A percentile compares a stretch with the other conserved stretches of the same genome.
Conservation (phyloP, 2,329 filamentous ascomycete species). For the Penicillium glabrum region DNA sequence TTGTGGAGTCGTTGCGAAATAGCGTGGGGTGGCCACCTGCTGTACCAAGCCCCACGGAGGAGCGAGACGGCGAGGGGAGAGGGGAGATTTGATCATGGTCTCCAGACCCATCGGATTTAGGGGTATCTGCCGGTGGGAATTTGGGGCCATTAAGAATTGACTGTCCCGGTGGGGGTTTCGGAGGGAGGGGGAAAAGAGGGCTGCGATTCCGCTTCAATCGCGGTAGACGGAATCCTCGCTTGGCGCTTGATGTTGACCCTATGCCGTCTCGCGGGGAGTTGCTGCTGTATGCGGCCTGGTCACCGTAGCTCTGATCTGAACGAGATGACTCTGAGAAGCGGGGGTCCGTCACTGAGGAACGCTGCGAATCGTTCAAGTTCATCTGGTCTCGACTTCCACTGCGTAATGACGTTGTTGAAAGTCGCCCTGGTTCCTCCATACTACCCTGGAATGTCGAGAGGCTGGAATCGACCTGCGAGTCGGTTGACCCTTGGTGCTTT, state of each 20-base stretch:
- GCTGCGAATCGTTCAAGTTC: conserved; percentile 57
- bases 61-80: conserved; percentile 51
- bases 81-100: conserved; percentile 40
- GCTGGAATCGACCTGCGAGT: conserved; percentile 30
- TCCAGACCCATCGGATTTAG: conserved; percentile 25
- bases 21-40: conserved; percentile 46
- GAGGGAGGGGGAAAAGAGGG: conserved; percentile 83
- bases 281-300: conserved; percentile 60
- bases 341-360: conserved; percentile 62
- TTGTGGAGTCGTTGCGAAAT: conserved; percentile 60
- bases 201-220: conserved; percentile 74
- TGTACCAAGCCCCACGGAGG: conserved; percentile 51
- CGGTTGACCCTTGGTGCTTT: conserved; percentile 26
- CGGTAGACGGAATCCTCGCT: conserved; percentile 73
- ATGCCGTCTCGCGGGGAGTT: conserved; percentile 60
- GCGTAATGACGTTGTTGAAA: conserved; percentile 48
- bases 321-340: conserved; percentile 82
- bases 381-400: conserved; percentile 53
- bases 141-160: conserved; percentile 16
- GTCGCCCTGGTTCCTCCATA: conserved; percentile 61
- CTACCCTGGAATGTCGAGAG: conserved; percentile 50
- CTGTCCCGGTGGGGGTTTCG: conserved; percentile 50
- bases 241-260: conserved; percentile 62
- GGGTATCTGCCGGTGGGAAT: conserved; percentile 21
- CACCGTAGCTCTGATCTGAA: conserved; percentile 79